Percentiles rank a stretch among this genome's conserved stretches.
phyloP scores from a whole-genome alignment of 441 rosid species.

The Erodium trifolium region DNA sequence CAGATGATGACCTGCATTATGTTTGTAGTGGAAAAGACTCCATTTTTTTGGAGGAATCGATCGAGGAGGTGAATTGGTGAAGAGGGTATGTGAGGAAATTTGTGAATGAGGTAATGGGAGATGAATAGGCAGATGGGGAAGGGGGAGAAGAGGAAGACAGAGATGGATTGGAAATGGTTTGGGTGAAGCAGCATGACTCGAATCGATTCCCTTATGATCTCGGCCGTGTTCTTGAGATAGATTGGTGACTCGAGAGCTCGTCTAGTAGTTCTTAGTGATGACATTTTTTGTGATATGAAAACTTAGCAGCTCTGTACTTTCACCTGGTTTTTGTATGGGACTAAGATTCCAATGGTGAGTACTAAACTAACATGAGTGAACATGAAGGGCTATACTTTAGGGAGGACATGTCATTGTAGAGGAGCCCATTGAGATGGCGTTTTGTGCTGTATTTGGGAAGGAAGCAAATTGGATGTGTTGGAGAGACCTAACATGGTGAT shows the following conservation, averaged over 20 bases:
- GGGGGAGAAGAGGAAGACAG: conserved; percentile 27
- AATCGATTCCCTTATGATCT: conserved; percentile 29
- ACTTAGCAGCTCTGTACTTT: neutral
- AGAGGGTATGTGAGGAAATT: conserved; percentile 20
- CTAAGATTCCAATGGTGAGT: neutral
- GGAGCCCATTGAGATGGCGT: conserved; percentile 5
- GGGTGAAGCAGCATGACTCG: conserved; percentile 25
- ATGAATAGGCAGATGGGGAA: conserved; percentile 26
- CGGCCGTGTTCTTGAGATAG: conserved; percentile 18
- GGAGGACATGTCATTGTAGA: neutral
- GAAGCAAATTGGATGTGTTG: neutral
- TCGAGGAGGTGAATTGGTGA: conserved; percentile 10
- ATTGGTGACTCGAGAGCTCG: conserved; percentile 17
- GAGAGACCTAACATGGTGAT: neutral
- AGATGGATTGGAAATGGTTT: conserved; percentile 26
- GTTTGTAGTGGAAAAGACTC: conserved; percentile 15
- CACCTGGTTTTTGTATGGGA: neutral
- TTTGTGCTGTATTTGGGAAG: conserved; percentile 7
- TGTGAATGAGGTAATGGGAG: conserved; percentile 22
- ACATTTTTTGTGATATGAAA: conserved; percentile 6
- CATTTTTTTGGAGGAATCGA: conserved; percentile 11
- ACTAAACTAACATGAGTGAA: conserved; percentile 16
- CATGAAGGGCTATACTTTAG: neutral
- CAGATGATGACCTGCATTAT: conserved; percentile 18
- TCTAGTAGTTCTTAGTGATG: conserved; percentile 18